Base-by-base conservation (phyloP, 148 eudicot species). In the Spergularia marina region DNA sequence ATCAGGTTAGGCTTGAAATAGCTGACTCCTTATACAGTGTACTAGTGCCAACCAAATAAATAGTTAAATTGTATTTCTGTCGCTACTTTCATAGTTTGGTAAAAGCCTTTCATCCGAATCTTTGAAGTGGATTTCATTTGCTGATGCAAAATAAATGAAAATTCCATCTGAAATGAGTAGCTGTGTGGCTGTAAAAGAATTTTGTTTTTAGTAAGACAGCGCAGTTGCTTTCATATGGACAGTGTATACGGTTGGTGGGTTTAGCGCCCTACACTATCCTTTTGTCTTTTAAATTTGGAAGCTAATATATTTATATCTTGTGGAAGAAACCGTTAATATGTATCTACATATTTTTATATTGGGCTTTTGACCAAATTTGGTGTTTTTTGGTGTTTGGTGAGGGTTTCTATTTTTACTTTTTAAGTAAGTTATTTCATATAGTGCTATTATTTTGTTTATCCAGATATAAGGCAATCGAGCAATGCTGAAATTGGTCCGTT, bases 401-500 rank as follows among this genome's bases (percentile, higher is more conserved):
- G 39, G 57, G 3, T 16, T 73, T 57, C 20, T 39, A 34, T 40
- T 23, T 39, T 10, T 36, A 12, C 60, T 56, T 40, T 59, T 7
- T n/a, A 25, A 23, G 59, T 12, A 40, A 10, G 36, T n/a, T 63
- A n/a, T 65, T 71, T 15, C 36, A 64, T 49, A 18, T 57, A 58
- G 64, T 44, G 13, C 44, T 72, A 21, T 23, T 20, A 60, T 53
- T 41, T 53, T 76, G 17, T 74, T 68, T 77, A 25, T 69, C 65
- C 89, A 91, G 98, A 87, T 54, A 67, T 90, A 54, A 82, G 69
- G 25, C 87, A 85, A 63, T 90, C 97, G 39, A 83, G 88, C 59
- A 89, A 85, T 70, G 97, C 98, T 23, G 84, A 83, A 74, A 78
- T 94, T 78, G 96, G 98, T 60, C 98, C 97, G 44, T 90, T 84